Evolutionary conservation across 2,329 filamentous ascomycete genomes (phyloP), one percentile per base, ranked within the genome.

Genomic region (Penicillium sp.): DNA sequence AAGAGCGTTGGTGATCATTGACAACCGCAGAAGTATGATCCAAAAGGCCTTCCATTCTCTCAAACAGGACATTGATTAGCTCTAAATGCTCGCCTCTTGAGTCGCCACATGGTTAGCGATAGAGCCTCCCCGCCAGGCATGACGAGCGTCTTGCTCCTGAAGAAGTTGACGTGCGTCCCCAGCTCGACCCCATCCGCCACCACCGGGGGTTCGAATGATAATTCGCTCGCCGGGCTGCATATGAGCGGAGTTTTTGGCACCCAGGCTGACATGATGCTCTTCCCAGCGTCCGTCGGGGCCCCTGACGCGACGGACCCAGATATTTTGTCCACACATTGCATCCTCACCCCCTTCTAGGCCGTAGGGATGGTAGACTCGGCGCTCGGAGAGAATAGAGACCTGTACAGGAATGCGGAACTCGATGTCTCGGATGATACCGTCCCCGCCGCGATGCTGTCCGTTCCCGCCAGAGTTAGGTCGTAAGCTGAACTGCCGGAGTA

Each of bases 311-410:
- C 50, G 44, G 10, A 90, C 81, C 88, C 88, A 95, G 26, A 92
- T 69, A 52, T 95, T 95, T 37, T 85, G 67, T 0, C 89, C 89
- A 43, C 82, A 85, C 47, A 76, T 64, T 0, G 77, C 89, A 35
- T 89, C 83, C 42, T 79, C 81, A 4, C 89, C 89, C 0, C 88
- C 89, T 7, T 77, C 79, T 38, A 95, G 71, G 0, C 88, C 88
- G 54, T 87, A 94, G 1, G 85, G 85, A 42, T 75, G 73, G 46
- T 82, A 80, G 0, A 88, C 82, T 16, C 85, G 64, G 6, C 85
- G 63, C 57, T 92, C 85, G 4, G 77, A 82, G 3, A 92, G 67
- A 14, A 92, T 88, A 1, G 76, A 82, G 2, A 85, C 84, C 60
- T 88, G 82, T 4, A 92, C 75, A 0, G 84, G 82, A 28, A 84